Evolutionary conservation across 176 grass and related monocot genomes (phyloP), one percentile per base, ranked within the genome.

Genomic region (Puccinellia tenuiflora): DNA sequence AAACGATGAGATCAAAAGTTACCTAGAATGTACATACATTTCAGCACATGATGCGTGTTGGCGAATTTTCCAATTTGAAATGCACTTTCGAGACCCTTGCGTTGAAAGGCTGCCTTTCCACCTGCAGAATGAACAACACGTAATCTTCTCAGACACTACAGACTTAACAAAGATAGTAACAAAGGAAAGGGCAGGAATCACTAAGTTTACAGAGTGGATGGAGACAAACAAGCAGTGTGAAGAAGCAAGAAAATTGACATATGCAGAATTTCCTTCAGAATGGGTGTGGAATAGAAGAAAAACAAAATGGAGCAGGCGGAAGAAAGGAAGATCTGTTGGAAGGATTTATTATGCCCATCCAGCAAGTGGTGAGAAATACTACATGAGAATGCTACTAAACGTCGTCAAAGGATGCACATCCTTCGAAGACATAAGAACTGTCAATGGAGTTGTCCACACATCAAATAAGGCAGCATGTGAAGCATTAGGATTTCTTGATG

Each of bases 61-160:
- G 83, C 22, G 83, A 20, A 77, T 85, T 9, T 90, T 82, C 13
- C 29, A 60, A 5, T 90, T 90, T 24, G 26, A 82, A 4, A 68
- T 85, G 0, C 78, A 90, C n/a, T 90, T 63, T 10, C 29, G 15
- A 51, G 45, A 68, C 16, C 67, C 77, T 8, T 20, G 22, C 5
- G 39, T 85, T 52, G 83, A 90, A 37, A 16, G 71, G 30, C 25
- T 90, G n/a, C 10, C 18, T 9, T 45, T 90, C 10, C 88, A 90
- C 14, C 60, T 63, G 28, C 26, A 63, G 28, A 63, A 63, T 17
- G 60, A 63, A 14, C 60, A 63, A 63, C 60, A 63, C 0, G 13
- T 63, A 13, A 63, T 63, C 5, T 63, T 63, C 60, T 17, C 60
- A 3, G 60, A 63, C 5, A 31, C 60, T 30, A 28, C 24, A 30